phyloP scores from a whole-genome alignment of 2,329 filamentous ascomycete species.

The Alternaria sp. region DNA sequence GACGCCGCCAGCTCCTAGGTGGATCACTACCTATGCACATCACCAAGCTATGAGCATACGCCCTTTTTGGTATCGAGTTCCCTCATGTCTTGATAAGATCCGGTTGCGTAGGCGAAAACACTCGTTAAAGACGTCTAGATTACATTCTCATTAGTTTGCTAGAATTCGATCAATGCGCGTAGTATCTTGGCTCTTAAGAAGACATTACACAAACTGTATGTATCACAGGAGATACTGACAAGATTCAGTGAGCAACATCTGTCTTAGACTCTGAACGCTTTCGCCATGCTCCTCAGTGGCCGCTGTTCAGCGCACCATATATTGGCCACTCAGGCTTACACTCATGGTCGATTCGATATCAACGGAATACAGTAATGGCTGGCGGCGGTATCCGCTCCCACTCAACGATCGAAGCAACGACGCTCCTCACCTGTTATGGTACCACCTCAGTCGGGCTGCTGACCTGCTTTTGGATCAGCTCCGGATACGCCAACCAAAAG shows the following conservation, averaged over 20 bases:
- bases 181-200: not conserved
- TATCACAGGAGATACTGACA: not conserved
- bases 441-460: not conserved
- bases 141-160: not conserved
- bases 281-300: not conserved
- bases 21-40: not conserved
- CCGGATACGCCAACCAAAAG: not conserved
- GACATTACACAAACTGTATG: not conserved
- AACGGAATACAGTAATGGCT: not conserved
- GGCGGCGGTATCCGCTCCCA: not conserved
- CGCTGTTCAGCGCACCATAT: not conserved
- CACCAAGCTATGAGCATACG: not conserved
- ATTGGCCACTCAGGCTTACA: not conserved
- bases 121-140: not conserved
- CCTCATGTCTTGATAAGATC: not conserved
- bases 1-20: not conserved
- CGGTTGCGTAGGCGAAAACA: not conserved
- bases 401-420: not conserved
- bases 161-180: not conserved
- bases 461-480: not conserved
- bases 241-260: not conserved
- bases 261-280: not conserved
- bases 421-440: not conserved
- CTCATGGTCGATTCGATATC: not conserved
- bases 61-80: not conserved